Conservation (phyloP, 2,329 filamentous ascomycete genomes). For the Fusarium decemcellulare region DNA sequence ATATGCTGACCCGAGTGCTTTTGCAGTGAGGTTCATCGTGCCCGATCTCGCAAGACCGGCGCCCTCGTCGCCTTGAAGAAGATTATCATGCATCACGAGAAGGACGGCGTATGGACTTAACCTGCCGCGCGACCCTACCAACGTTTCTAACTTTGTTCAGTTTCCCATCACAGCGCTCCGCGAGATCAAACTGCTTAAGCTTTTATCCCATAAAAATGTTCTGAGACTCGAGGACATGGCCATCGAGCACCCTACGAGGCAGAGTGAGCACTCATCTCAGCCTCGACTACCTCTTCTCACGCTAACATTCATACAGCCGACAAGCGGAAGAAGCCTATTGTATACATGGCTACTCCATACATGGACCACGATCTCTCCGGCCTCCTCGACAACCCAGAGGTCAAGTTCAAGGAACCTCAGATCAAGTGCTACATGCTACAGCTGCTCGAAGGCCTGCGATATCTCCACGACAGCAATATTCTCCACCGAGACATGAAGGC, state of each 20-base stretch:
- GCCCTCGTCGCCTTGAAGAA: constrained; percentile 92
- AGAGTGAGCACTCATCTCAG: constrained; percentile 61
- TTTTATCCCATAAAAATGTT: constrained; percentile 92
- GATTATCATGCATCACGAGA: constrained; percentile 99
- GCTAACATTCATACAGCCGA: constrained; percentile 66
- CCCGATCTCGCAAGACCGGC: constrained; percentile 81
- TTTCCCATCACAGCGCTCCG: constrained; percentile 98
- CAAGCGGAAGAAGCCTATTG: constrained; percentile 85
- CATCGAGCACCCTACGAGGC: constrained; percentile 80
- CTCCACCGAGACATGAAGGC: constrained; percentile 99
- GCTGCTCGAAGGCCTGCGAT: constrained; percentile 88
- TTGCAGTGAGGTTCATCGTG: constrained; percentile 88
- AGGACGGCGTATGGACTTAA: constrained; percentile 80
- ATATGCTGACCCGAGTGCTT: constrained; percentile 23
- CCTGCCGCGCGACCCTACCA: constrained; percentile 4
- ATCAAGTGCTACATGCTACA: constrained; percentile 99
- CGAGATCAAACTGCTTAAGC: constrained; percentile 97
- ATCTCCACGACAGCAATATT: constrained; percentile 91
- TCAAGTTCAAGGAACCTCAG: constrained; percentile 88
- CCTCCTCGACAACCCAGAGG: constrained; percentile 92
- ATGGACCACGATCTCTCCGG: constrained; percentile 99
- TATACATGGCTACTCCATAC: constrained; percentile 99
- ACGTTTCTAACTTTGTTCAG: constrained; percentile 53
- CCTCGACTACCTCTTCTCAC: background rate
- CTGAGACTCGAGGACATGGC: constrained; percentile 95